These are phyloP conservation scores for Penicillium alfredii DNA, from an alignment of 495 filamentous ascomycete genomes.

Conservation along the genomic window DNA sequence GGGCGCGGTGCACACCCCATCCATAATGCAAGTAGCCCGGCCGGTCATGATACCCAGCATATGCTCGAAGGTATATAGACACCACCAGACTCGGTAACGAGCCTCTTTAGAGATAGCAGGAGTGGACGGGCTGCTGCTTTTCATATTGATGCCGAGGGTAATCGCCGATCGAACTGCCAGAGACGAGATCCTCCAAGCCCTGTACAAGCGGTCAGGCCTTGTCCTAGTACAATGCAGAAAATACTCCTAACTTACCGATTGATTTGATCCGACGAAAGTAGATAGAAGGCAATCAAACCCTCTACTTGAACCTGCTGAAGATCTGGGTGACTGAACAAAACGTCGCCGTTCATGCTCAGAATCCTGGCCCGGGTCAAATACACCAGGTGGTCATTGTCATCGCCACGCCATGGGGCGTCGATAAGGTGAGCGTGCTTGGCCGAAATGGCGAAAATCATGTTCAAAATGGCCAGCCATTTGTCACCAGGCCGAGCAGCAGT, in stretches of 20 bases:
- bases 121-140: constrained; percentile 48
- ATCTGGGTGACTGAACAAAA: constrained; percentile 45
- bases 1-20: constrained; percentile 55
- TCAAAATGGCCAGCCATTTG: constrained; percentile 54
- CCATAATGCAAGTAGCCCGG: constrained; percentile 54
- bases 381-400: constrained; percentile 45
- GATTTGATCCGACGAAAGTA: constrained; percentile 50
- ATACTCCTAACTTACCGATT: constrained; percentile 51
- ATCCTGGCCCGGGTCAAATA: constrained; percentile 51
- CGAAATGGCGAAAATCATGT: constrained; percentile 57
- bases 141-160: constrained; percentile 58
- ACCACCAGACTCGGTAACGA: constrained; percentile 62
- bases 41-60: constrained; percentile 58
- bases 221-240: too few relatives aligned
- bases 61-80: constrained; percentile 56
- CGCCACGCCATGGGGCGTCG: constrained; percentile 34
- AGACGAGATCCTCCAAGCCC: constrained; percentile 59
- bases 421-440: constrained; percentile 46
- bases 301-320: constrained; percentile 51
- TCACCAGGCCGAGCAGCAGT: constrained; percentile 18
- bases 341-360: constrained; percentile 43
- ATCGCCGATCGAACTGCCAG: constrained; percentile 56
- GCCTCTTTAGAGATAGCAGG: constrained; percentile 53
- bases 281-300: constrained; percentile 51
- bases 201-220: too few relatives aligned